Conservation (phyloP, 768 basidiomycete genomes). For the Wakefieldia striispora region DNA sequence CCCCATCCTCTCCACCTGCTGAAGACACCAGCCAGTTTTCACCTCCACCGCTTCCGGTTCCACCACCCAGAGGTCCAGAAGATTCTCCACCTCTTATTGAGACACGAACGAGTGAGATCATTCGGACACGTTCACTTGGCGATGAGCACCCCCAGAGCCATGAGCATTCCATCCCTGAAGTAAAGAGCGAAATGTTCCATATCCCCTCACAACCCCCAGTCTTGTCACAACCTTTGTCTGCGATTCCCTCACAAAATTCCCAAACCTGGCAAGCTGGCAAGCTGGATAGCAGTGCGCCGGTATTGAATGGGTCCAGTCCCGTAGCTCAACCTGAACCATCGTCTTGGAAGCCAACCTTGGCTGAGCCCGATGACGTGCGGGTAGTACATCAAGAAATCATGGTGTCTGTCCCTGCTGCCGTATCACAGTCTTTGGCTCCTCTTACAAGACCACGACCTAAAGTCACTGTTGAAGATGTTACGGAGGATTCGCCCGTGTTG, state of each 20-base stretch:
- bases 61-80: slow-evolving; percentile 26
- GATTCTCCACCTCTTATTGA: slow-evolving; percentile 21
- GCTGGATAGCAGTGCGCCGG: background rate
- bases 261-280: slow-evolving; percentile 9
- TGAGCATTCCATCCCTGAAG: slow-evolving; percentile 9
- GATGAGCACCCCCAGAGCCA: background rate
- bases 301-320: background rate
- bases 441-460: slow-evolving; percentile 20
- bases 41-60: slow-evolving; percentile 30
- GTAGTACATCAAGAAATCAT: slow-evolving; percentile 12
- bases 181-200: slow-evolving; percentile 27
- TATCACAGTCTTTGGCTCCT: slow-evolving; percentile 9
- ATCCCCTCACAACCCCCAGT: slow-evolving; percentile 7
- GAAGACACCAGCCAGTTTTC: slow-evolving; percentile 23
- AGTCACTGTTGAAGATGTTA: slow-evolving; percentile 29
- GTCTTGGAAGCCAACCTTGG: background rate
- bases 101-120: slow-evolving; percentile 26
- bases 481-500: slow-evolving; percentile 20
- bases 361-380: slow-evolving; percentile 8
- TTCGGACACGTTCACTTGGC: slow-evolving; percentile 18
- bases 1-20: slow-evolving; percentile 16
- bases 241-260: background rate
- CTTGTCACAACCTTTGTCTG: background rate
- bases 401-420: slow-evolving; percentile 2
- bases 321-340: slow-evolving; percentile 6